Evolutionary conservation across 2,329 filamentous ascomycete species (phyloP), one percentile per base, ranked within the genome.

Genomic region (Shiraia bambusicola): DNA sequence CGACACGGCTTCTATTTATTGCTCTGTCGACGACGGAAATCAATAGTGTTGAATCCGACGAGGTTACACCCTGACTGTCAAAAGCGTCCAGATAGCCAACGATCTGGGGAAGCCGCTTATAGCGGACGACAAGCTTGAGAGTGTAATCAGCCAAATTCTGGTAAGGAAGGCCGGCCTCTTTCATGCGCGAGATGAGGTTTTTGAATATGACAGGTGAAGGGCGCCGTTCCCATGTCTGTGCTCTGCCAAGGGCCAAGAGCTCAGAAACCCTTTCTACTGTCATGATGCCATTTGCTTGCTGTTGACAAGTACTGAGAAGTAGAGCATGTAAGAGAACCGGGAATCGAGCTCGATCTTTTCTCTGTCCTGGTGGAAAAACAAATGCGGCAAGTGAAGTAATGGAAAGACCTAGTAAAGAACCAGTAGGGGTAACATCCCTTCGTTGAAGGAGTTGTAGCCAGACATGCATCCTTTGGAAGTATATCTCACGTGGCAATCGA

Each of bases 361-460:
- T 22, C 13, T 17, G 10, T n/a, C 7, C 4, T 28, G 17, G 17
- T 28, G 35, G 14, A 22, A 31, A 37, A 28, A 41, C 10, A 30
- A 36, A 11, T 37, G 28, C 16, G 4, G 37, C 29, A 22, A 50
- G 25, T 2, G 15, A 27, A 2, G 26, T 27, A 19, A 49, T 38
- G n/a, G 50, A 42, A 28, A 28, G 28, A 16, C 44, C 40, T 10
- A 40, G 37, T 2, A 42, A n/a, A 3, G 29, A 28, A 4, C 3
- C 12, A 22, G 13, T 16, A 19, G 27, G 19, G 13, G 29, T 47
- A 8, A 10, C 9, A 31, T 60, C 57, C 8, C 61, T 26, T 11
- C 24, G 25, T 19, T 55, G 44, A 10, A 60, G 46, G n/a, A 63
- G 26, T 17, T 36, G 38, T 16, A 60, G 34, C 59, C 59, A 62